phyloP scores from a whole-genome alignment of 2,329 filamentous ascomycete species.

The Ophiostoma ulmi region DNA sequence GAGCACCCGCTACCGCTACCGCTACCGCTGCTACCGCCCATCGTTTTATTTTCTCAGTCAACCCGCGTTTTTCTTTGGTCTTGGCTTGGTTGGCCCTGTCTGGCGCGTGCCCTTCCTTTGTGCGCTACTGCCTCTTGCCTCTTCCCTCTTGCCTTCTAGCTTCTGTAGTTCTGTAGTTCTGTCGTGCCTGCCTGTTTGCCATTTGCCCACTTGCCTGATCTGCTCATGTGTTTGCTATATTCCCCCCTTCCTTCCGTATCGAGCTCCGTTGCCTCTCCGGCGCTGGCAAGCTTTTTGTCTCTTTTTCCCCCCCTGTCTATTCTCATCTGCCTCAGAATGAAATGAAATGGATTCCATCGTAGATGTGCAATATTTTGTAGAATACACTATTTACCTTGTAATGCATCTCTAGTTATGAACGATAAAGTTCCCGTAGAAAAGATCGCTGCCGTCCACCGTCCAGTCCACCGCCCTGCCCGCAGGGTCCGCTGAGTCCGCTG shows the following conservation, averaged over 20 bases:
- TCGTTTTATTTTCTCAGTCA: neutral
- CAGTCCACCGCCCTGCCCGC: conserved; percentile 1
- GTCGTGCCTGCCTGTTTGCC: neutral
- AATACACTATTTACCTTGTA: neutral
- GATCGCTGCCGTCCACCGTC: neutral
- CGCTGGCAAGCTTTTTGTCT: conserved; percentile 16
- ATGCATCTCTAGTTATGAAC: no score
- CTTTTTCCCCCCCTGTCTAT: neutral
- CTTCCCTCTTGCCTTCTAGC: no score
- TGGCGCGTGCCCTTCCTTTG: neutral
- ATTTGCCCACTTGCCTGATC: conserved; percentile 1
- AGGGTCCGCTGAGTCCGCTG: neutral
- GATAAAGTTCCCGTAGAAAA: neutral
- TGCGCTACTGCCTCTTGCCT: neutral
- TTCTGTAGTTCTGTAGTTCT: no score
- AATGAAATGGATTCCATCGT: no score
- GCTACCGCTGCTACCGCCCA: conserved; percentile 4
- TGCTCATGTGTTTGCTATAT: neutral
- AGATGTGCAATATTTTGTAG: neutral
- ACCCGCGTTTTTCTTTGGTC: neutral
- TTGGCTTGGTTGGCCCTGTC: neutral
- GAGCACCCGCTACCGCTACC: conserved; percentile 17
- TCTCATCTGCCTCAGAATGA: neutral
- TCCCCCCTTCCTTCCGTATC: conserved; percentile 21
- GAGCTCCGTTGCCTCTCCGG: conserved; percentile 24